Conservation (phyloP, 2,329 filamentous ascomycete species). For the Fusarium xyrophilum region DNA sequence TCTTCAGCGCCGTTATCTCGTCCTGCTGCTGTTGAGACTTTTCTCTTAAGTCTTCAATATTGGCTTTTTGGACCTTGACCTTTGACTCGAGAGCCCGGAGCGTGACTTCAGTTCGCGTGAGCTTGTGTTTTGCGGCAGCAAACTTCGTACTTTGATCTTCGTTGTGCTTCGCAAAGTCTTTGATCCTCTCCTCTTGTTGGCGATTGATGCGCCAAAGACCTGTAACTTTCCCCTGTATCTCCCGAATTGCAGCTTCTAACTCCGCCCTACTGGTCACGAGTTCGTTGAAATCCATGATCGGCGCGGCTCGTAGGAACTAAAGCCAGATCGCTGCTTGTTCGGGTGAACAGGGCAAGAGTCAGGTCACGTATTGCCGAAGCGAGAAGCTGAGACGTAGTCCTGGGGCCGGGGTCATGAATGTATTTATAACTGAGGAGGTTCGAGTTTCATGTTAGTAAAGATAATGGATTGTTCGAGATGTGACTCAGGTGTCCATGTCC, state of each 20-base stretch:
- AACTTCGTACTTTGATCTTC: too few species aligned
- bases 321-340: too few species aligned
- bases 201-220: background rate
- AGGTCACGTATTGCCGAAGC: background rate
- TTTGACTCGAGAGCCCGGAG: background rate
- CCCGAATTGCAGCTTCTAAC: background rate
- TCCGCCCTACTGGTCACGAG: too few species aligned
- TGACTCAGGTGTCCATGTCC: accelerated
- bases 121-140: background rate
- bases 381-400: background rate
- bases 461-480: background rate
- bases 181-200: background rate
- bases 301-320: accelerated
- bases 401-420: background rate
- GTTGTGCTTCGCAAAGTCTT: background rate
- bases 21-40: background rate
- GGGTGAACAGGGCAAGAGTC: too few species aligned
- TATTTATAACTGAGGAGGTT: background rate
- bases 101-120: accelerated
- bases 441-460: accelerated
- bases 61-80: background rate
- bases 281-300: background rate
- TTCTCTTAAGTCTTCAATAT: background rate
- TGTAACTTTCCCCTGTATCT: background rate
- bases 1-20: background rate